Percentiles rank a stretch among this genome's conserved stretches.
phyloP scores from a whole-genome alignment of 345 rosid genomes.

The Eucalyptus pauciflora region DNA sequence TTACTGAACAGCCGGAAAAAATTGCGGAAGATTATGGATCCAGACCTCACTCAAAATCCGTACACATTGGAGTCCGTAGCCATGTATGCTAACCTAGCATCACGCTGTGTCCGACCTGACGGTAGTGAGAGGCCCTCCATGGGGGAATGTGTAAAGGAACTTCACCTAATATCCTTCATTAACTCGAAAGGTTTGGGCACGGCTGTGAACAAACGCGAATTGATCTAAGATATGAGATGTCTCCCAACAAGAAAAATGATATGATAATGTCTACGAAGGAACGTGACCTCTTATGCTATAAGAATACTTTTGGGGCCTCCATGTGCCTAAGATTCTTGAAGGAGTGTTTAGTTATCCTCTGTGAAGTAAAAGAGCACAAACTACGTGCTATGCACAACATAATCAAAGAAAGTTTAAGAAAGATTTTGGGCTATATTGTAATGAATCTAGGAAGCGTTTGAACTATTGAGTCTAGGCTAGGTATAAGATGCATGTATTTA shows the following conservation, averaged over 20 bases:
- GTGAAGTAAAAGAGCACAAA: neutral
- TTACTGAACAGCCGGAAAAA: constrained; percentile 74
- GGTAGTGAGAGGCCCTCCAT: constrained; percentile 83
- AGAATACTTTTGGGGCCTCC: neutral
- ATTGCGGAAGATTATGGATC: constrained; percentile 69
- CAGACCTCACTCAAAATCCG: constrained; percentile 61
- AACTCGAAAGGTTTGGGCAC: constrained; percentile 63
- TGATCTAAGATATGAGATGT: constrained; percentile 17
- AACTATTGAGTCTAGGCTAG: neutral
- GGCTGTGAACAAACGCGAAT: constrained; percentile 39
- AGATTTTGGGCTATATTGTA: neutral
- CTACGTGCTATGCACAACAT: neutral
- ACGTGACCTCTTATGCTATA: neutral
- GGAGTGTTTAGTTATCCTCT: neutral
- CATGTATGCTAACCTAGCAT: constrained; percentile 88
- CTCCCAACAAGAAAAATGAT: neutral
- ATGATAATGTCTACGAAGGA: neutral
- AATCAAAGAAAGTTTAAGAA: neutral
- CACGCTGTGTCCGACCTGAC: constrained; percentile 81
- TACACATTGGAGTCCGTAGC: constrained; percentile 71
- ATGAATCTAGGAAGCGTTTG: neutral
- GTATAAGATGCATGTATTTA: neutral
- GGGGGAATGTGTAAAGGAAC: constrained; percentile 76
- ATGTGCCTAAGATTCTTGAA: neutral
- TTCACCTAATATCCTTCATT: constrained; percentile 54